phyloP scores from a whole-genome alignment of 371 early-diverging fungal genomes.

The Apophysomyces ossiformis region DNA sequence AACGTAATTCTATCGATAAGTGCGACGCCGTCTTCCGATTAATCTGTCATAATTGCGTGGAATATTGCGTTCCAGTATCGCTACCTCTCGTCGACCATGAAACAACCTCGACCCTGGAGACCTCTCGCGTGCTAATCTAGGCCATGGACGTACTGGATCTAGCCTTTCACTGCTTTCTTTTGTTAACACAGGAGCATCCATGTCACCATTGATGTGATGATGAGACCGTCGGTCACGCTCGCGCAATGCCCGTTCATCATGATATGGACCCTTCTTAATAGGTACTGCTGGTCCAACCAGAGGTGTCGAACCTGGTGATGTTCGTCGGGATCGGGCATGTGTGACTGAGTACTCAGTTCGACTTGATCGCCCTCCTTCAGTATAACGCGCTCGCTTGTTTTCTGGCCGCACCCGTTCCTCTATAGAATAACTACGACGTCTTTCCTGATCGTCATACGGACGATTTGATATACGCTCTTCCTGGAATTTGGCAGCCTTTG shows the following conservation, averaged over 20 bases:
- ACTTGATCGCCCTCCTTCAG: not conserved
- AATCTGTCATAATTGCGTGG: not conserved
- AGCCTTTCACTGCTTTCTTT: not conserved
- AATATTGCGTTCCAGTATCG: not conserved
- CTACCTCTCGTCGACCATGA: not conserved
- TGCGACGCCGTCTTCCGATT: not conserved
- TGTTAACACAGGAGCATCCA: not conserved
- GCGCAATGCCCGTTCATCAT: not conserved
- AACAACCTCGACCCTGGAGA: not conserved
- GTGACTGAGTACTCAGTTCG: not conserved
- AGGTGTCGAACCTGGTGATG: not conserved
- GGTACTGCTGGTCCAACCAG: not conserved
- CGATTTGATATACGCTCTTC: not conserved
- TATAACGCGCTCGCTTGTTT: not conserved
- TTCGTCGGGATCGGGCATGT: not conserved
- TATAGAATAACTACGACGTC: not conserved
- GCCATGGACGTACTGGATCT: not conserved
- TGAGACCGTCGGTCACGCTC: not conserved
- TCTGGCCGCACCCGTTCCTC: not conserved
- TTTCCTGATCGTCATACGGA: not conserved
- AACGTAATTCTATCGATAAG: conserved; percentile 10
- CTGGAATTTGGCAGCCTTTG: not conserved
- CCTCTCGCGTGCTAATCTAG: not conserved
- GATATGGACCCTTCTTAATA: not conserved
- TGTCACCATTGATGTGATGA: not conserved